These are phyloP conservation scores for Rhodotorula diobovata DNA, from an alignment of 768 basidiomycete genomes.

Conservation along the genomic window DNA sequence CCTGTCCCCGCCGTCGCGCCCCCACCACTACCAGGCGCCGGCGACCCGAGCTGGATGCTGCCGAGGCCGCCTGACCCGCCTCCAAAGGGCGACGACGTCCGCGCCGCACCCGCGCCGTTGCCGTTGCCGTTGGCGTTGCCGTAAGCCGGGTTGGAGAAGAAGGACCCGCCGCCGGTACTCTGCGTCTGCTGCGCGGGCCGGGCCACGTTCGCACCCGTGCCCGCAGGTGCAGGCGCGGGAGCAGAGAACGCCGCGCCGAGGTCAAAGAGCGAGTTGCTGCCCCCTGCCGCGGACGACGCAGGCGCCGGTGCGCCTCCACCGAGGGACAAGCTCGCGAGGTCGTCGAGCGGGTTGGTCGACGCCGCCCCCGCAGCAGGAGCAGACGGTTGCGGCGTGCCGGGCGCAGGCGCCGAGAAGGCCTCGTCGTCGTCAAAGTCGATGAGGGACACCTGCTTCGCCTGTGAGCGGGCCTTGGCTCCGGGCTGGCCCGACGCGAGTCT, in stretches of 20 bases:
- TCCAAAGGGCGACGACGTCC: background rate
- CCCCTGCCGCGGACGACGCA: background rate
- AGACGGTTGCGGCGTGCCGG: background rate
- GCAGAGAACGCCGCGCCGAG: conserved; percentile 29
- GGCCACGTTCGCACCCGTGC: background rate
- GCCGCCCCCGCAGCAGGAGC: background rate
- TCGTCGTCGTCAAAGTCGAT: conserved; percentile 41
- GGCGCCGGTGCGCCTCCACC: background rate
- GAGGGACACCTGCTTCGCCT: conserved; percentile 35
- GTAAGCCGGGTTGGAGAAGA: background rate
- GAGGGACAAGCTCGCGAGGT: conserved; percentile 53
- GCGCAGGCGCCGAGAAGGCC: conserved; percentile 17
- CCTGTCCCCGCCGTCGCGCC: background rate
- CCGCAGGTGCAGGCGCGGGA: background rate
- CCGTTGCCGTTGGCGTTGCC: background rate
- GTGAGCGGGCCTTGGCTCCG: conserved; percentile 24
- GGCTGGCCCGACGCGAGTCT: conserved; percentile 3
- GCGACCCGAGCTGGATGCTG: background rate
- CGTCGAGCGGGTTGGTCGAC: conserved; percentile 49
- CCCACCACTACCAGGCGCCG: background rate
- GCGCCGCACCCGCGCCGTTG: background rate
- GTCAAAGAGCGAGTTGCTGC: conserved; percentile 27
- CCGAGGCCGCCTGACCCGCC: conserved; percentile 13
- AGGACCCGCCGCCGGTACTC: background rate
- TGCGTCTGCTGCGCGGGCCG: too few species aligned